phyloP scores from a whole-genome alignment of 2,329 filamentous ascomycete species.

The Trichoderma hamatum region DNA sequence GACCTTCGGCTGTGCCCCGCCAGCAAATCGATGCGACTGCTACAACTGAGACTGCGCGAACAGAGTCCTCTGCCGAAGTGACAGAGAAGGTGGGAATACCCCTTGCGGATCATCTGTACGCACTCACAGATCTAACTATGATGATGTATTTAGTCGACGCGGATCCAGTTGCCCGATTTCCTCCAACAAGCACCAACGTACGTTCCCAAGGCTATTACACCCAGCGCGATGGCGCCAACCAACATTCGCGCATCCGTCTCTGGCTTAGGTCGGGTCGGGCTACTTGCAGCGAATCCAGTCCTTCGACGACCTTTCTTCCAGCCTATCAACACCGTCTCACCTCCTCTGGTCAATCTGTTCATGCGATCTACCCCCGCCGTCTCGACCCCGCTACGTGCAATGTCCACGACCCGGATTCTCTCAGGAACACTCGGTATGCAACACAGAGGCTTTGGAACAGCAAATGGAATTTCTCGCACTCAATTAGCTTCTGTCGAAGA shows the following conservation, averaged over 20 bases:
- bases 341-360: slow-evolving; percentile 34
- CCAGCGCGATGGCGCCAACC: not conserved
- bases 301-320: slow-evolving; percentile 36
- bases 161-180: slow-evolving; percentile 36
- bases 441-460: slow-evolving; percentile 44
- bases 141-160: slow-evolving; percentile 27
- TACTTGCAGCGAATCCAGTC: slow-evolving; percentile 37
- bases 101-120: not conserved
- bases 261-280: slow-evolving; percentile 36
- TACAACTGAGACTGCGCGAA: slow-evolving; percentile 23
- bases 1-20: slow-evolving; percentile 27
- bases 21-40: slow-evolving; percentile 27
- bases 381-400: slow-evolving; percentile 30
- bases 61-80: slow-evolving; percentile 24
- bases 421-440: slow-evolving; percentile 16
- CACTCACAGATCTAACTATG: slow-evolving; percentile 26
- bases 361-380: slow-evolving; percentile 33
- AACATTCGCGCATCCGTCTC: slow-evolving; percentile 30
- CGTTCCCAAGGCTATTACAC: not conserved
- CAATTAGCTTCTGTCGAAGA: slow-evolving; percentile 85
- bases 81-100: slow-evolving; percentile 4
- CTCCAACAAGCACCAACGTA: slow-evolving; percentile 32
- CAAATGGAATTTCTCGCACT: slow-evolving; percentile 58
- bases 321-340: slow-evolving; percentile 28
- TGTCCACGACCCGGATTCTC: slow-evolving; percentile 29